Base-by-base conservation (phyloP, 2,329 filamentous ascomycete species). In the Colletotrichum tanaceti region DNA sequence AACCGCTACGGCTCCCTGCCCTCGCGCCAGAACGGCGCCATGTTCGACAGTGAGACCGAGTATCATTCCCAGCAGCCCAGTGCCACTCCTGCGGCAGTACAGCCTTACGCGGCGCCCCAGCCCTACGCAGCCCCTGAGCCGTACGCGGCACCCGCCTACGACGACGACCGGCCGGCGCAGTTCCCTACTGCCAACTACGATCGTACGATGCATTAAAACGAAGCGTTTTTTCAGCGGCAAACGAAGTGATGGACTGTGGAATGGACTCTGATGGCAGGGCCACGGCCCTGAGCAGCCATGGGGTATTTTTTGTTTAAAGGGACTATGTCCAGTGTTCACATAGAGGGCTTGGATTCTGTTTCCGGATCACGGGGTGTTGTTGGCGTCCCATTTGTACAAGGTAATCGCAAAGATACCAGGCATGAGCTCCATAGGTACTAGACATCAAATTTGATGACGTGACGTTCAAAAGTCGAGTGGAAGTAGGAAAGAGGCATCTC, bases 181-280 rank as follows among this genome's bases (percentile, higher is more conserved):
- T 90, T 90, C 75, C 88, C 88, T 2, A 77, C 79, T 22, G 88
- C 76, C 43, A 84, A 88, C 74, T 90, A 90, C 75, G 85, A 88
- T 73, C 81, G 85, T 69, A 63, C 63, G 32, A 50, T 71, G 59
- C 61, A 60, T 24, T 68, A 38, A 32, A 20, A 38, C 13, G 41
- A 47, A 58, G 24, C n/a, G 2, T 58, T n/a, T 43, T 47, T 47
- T 58, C 13, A 13, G 5, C 32, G 24, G 35, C 28, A 16, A 53
- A n/a, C 49, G 49, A 14, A 38, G 39, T 16, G 55, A 49, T 9
- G 35, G 47, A 41, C 20, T 18, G 35, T 28, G 43, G 39, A 41
- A 54, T 14, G 35, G 38, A 32, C 20, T 18, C 24, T 28, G 65
- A 39, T 44, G 62, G 62, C 49, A 68, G 50, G 43, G 54, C 24